These are phyloP conservation scores for Luffa aegyptiaca DNA, from an alignment of 306 rosid species.

Conservation along the genomic window DNA sequence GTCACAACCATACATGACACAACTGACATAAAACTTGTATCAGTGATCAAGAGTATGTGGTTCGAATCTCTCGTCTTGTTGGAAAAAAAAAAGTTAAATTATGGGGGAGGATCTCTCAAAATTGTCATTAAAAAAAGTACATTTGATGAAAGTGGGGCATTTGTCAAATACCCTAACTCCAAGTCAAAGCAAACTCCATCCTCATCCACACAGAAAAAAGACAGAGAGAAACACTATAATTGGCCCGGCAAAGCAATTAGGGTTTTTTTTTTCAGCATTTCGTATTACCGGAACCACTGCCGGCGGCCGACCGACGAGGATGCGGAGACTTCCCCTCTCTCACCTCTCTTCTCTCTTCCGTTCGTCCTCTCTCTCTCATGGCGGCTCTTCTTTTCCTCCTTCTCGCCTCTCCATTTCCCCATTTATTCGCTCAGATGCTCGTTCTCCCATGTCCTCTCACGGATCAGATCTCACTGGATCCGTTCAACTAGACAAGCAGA, in stretches of 20 bases:
- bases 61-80: too few relatives aligned
- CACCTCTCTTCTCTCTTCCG: background rate
- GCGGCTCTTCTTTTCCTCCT: background rate
- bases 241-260: background rate
- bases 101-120: too few relatives aligned
- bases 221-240: background rate
- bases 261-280: background rate
- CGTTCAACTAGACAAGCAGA: background rate
- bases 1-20: too few relatives aligned
- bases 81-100: too few relatives aligned
- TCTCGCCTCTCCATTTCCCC: conserved; percentile 7
- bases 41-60: too few relatives aligned
- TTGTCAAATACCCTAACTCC: background rate
- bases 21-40: too few relatives aligned
- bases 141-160: background rate
- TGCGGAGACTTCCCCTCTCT: background rate
- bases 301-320: background rate
- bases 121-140: too few relatives aligned
- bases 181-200: background rate
- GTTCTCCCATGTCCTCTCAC: background rate
- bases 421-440: background rate
- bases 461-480: background rate
- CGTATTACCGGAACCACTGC: background rate
- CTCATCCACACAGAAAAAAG: background rate
- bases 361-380: background rate